Evolutionary conservation across 768 basidiomycete genomes (phyloP).

Genomic region (Kondoa malvinella): DNA sequence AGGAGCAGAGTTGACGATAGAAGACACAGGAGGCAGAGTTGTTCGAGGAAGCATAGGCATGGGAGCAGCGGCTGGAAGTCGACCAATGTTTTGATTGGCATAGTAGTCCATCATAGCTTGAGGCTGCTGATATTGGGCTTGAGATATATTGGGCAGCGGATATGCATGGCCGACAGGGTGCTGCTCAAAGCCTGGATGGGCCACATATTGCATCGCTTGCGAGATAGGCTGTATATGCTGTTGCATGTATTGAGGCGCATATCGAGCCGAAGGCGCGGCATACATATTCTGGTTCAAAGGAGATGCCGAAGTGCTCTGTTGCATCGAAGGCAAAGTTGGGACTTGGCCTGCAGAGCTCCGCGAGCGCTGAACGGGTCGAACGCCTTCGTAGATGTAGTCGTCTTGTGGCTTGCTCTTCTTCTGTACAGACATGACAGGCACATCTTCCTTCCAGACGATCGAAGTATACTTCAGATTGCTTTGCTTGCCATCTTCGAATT

Average conservation of each 20-base stretch:
- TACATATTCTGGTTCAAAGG: too few relatives aligned
- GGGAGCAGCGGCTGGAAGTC: too few relatives aligned
- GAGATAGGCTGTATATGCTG: not conserved
- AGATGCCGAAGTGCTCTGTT: not conserved
- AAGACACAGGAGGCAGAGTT: too few relatives aligned
- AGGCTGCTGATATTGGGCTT: too few relatives aligned
- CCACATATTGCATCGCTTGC: not conserved
- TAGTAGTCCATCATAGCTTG: too few relatives aligned
- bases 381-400: not conserved
- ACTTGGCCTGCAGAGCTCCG: not conserved
- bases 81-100: too few relatives aligned
- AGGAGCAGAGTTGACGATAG: too few relatives aligned
- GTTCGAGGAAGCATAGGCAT: too few relatives aligned
- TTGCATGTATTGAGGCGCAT: not conserved
- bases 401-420: not conserved
- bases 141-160: too few relatives aligned
- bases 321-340: not conserved
- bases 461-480: conserved; percentile 13
- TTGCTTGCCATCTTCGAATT: conserved; percentile 39
- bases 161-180: too few relatives aligned
- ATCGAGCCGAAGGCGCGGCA: too few relatives aligned
- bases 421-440: not conserved
- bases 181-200: too few relatives aligned
- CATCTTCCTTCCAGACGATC: conserved; percentile 12
- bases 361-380: not conserved